Evolutionary conservation across 2,329 filamentous ascomycete genomes (phyloP).

Genomic region (Aspergillus sp.): DNA sequence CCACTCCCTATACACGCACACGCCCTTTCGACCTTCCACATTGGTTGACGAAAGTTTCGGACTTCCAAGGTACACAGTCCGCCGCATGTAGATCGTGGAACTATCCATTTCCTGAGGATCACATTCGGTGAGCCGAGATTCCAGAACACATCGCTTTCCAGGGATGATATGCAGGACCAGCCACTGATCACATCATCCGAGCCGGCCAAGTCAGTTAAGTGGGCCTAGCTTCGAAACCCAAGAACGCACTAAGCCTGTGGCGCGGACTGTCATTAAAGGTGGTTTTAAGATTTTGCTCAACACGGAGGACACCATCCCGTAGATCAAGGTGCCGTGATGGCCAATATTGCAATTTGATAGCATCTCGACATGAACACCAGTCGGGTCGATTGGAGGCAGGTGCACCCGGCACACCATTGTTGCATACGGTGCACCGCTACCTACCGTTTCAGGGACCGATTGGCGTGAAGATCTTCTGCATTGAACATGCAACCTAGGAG

Average conservation of each 20-base stretch:
- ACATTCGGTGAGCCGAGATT: constrained; percentile 22
- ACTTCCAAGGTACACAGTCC: constrained; percentile 1
- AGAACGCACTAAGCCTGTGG: background rate
- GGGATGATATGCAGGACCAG: constrained; percentile 16
- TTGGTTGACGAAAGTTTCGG: background rate
- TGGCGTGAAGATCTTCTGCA: background rate
- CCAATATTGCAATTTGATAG: background rate
- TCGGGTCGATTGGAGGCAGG: background rate
- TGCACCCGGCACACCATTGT: background rate
- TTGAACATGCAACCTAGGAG: background rate
- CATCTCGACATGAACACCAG: background rate
- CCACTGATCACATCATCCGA: constrained; percentile 19
- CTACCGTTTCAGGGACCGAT: background rate
- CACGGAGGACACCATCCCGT: background rate
- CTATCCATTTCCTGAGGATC: background rate
- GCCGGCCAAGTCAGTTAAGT: constrained; percentile 19
- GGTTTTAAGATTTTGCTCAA: background rate
- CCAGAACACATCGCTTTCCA: constrained; percentile 18
- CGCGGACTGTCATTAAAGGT: background rate
- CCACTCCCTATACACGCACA: background rate
- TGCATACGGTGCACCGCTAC: background rate
- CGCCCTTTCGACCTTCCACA: background rate
- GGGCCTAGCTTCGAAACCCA: constrained; percentile 8
- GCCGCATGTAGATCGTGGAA: constrained; percentile 3
- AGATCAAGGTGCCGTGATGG: background rate